These are phyloP conservation scores for Aureobasidium pullulans DNA, from an alignment of 2,329 filamentous ascomycete genomes.

Conservation along the genomic window DNA sequence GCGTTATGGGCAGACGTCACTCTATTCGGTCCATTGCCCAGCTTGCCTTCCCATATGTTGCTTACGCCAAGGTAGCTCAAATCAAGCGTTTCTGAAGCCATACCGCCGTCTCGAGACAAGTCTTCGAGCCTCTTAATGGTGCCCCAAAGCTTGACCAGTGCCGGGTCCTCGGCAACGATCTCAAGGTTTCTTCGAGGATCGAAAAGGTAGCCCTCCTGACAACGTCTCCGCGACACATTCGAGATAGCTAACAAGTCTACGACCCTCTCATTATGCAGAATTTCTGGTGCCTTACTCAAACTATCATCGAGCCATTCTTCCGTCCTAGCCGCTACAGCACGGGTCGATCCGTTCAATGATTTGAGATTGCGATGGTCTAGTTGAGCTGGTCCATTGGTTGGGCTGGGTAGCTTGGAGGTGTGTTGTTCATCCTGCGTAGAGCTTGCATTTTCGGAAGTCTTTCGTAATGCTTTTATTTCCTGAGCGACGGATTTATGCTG, in stretches of 20 bases:
- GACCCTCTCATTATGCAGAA: constrained; percentile 11
- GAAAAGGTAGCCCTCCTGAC: constrained; percentile 49
- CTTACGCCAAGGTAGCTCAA: constrained; percentile 69
- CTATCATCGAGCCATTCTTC: constrained; percentile 12
- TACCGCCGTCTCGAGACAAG: constrained; percentile 58
- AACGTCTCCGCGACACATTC: constrained; percentile 43
- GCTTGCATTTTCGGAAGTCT: background rate
- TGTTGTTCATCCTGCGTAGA: background rate
- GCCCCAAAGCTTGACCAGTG: constrained; percentile 72
- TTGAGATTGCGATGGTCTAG: constrained; percentile 8
- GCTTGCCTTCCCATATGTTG: constrained; percentile 61
- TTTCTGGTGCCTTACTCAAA: background rate
- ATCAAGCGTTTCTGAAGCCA: constrained; percentile 62
- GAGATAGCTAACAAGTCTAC: constrained; percentile 15
- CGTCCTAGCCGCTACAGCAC: background rate
- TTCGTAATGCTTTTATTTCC: constrained; percentile 11
- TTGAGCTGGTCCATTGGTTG: background rate
- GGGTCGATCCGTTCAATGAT: constrained; percentile 2
- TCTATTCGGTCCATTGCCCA: constrained; percentile 40
- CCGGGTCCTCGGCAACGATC: constrained; percentile 63
- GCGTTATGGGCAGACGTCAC: constrained; percentile 17
- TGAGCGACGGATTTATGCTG: constrained; percentile 7
- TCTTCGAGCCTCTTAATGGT: constrained; percentile 62
- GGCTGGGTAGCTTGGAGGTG: background rate
- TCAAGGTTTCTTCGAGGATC: constrained; percentile 57